Percentiles rank a stretch among this genome's conserved stretches.
Evolutionary conservation across 2,329 filamentous ascomycete species (phyloP).

Genomic region (Grosmannia huntii): DNA sequence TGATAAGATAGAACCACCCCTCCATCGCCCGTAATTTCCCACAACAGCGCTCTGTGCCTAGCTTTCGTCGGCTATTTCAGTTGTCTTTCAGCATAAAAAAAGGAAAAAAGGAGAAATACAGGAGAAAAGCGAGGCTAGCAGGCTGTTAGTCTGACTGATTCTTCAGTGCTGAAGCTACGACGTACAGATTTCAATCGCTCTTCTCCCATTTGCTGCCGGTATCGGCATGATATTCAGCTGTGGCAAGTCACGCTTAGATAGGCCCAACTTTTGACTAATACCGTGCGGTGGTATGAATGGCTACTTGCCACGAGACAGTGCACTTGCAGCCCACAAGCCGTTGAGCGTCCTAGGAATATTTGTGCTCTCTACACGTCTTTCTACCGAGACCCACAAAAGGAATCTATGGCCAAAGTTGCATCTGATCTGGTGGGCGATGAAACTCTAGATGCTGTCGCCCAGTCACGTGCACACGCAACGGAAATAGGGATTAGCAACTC

Average conservation of each 20-base stretch:
- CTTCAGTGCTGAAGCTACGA: neutral
- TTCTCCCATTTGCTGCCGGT: constrained; percentile 12
- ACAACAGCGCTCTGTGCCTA: neutral
- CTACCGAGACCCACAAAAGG: too few relatives aligned
- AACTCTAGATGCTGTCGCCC: too few relatives aligned
- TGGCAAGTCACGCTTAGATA: too few relatives aligned
- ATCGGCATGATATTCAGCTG: constrained; percentile 7
- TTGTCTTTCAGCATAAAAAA: neutral
- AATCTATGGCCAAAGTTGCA: neutral
- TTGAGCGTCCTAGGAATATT: too few relatives aligned
- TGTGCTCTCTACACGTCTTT: too few relatives aligned
- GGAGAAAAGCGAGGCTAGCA: neutral
- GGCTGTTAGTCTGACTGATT: too few relatives aligned
- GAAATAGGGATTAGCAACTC: neutral
- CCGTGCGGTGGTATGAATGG: too few relatives aligned
- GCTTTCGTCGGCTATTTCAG: neutral
- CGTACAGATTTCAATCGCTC: constrained; percentile 10
- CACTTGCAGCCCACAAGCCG: too few relatives aligned
- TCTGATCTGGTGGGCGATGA: too few relatives aligned
- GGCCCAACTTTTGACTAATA: too few relatives aligned
- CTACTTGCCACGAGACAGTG: too few relatives aligned
- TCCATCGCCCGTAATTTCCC: too few relatives aligned
- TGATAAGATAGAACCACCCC: neutral
- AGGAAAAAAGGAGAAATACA: neutral
- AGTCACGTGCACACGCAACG: neutral